Conservation (phyloP, 805 yeast species). For the Pachysolen tannophilus region DNA sequence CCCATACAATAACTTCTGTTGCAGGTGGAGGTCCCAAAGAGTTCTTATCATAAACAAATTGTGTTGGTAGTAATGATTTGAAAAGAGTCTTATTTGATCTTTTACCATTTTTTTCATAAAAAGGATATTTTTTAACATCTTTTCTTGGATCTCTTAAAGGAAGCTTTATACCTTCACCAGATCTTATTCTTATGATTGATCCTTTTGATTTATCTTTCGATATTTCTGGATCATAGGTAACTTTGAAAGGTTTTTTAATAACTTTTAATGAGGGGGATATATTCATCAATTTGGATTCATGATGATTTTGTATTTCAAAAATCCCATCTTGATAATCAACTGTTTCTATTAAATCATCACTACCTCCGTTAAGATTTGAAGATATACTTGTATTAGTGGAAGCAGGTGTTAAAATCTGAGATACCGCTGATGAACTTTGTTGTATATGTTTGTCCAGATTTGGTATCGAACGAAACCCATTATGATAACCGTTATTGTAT, state of each 20-base stretch:
- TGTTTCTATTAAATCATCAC: no score
- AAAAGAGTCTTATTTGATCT: constrained; percentile 15
- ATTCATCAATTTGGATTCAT: neutral
- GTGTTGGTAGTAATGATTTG: constrained; percentile 15
- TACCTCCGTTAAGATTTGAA: no score
- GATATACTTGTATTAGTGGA: no score
- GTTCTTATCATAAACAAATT: constrained; percentile 51
- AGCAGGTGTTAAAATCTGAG: no score
- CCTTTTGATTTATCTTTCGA: constrained; percentile 35
- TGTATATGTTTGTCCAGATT: no score
- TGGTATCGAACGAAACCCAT: no score
- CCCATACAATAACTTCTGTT: constrained; percentile 62
- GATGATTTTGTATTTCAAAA: constrained; percentile 3
- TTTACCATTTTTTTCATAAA: constrained; percentile 9
- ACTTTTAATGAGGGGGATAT: no score
- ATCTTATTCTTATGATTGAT: constrained; percentile 18
- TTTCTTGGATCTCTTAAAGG: constrained; percentile 34
- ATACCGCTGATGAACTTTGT: no score
- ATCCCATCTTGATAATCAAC: no score
- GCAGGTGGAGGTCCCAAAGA: constrained; percentile 74
- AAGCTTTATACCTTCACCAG: constrained; percentile 20
- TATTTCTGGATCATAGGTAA: constrained; percentile 44
- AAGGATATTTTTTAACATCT: constrained; percentile 22
- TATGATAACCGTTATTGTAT: no score
- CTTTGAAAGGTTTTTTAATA: constrained; percentile 29